phyloP scores from a whole-genome alignment of 345 rosid species.

The Iberis pinnata region DNA sequence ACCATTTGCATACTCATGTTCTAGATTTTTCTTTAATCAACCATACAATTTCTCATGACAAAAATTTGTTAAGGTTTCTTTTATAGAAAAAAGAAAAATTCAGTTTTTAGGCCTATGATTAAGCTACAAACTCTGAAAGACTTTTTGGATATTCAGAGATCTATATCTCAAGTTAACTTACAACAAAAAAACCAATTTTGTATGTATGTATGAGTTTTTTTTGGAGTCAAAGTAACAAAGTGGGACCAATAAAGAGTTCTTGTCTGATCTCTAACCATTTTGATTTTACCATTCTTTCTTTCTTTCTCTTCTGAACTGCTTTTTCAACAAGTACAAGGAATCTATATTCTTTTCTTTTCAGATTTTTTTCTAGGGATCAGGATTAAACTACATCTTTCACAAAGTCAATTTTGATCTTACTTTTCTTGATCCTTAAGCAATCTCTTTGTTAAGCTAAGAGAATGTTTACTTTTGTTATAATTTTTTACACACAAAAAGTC shows the following conservation, averaged over 20 bases:
- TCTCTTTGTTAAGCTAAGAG: slow-evolving; percentile 35
- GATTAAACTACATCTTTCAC: slow-evolving; percentile 19
- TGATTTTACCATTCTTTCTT: slow-evolving; percentile 14
- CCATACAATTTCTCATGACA: slow-evolving; percentile 15
- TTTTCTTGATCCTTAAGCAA: slow-evolving; percentile 33
- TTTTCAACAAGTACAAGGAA: slow-evolving; percentile 32
- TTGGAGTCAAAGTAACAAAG: too few relatives aligned
- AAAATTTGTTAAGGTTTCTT: slow-evolving; percentile 25
- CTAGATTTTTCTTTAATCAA: slow-evolving; percentile 21
- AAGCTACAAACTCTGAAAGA: slow-evolving; percentile 23
- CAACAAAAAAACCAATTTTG: too few relatives aligned
- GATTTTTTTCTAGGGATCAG: slow-evolving; percentile 24
- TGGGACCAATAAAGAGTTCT: slow-evolving; percentile 31
- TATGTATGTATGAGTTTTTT: too few relatives aligned
- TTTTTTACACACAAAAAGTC: slow-evolving; percentile 12
- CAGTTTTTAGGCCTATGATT: slow-evolving; percentile 22
- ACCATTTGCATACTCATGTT: slow-evolving; percentile 15
- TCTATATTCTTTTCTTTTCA: slow-evolving; percentile 22
- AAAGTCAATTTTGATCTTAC: slow-evolving; percentile 25
- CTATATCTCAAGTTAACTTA: slow-evolving; percentile 24
- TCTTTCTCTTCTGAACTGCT: slow-evolving; percentile 16
- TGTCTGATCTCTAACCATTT: slow-evolving; percentile 24
- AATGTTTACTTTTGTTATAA: slow-evolving; percentile 18
- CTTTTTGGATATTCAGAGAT: slow-evolving; percentile 24
- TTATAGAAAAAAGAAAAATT: not conserved